Evolutionary conservation across 2,329 filamentous ascomycete genomes (phyloP).

Genomic region (Sphaerostilbella broomeana): DNA sequence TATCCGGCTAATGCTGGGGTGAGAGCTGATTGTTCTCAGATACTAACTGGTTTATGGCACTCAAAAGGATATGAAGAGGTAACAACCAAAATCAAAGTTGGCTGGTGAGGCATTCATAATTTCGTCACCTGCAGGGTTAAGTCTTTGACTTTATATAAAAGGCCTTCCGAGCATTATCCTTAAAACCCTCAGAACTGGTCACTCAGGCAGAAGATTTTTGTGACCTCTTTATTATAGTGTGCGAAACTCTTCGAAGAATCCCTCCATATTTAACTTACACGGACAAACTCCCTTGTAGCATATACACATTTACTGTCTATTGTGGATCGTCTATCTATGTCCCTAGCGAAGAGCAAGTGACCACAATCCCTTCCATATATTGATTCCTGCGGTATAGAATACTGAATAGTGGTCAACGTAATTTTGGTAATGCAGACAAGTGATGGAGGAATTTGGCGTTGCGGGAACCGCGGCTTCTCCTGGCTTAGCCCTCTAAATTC

Average conservation of each 20-base stretch:
- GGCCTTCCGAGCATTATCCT: neutral
- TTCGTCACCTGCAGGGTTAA: neutral
- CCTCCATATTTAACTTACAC: neutral
- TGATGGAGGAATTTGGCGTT: neutral
- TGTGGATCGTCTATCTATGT: neutral
- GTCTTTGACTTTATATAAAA: neutral
- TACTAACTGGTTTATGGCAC: neutral
- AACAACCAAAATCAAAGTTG: neutral
- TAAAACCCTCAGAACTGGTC: neutral
- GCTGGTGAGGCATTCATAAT: neutral
- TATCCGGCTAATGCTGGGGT: neutral
- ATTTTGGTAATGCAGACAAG: neutral
- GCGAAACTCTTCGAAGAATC: neutral
- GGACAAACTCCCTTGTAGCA: neutral
- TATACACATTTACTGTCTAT: slow-evolving; percentile 1
- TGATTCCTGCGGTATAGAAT: neutral
- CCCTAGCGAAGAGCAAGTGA: neutral
- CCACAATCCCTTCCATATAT: neutral
- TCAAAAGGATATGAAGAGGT: neutral
- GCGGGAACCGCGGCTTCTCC: neutral
- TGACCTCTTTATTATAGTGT: neutral
- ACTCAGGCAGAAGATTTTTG: neutral
- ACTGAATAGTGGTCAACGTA: neutral
- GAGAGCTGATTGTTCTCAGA: neutral
- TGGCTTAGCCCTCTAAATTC: neutral